Percentiles rank a stretch among this genome's conserved stretches.
Evolutionary conservation across 371 early-diverging fungal species (phyloP).

Genomic region (Thermomucor indicae-seudaticae): DNA sequence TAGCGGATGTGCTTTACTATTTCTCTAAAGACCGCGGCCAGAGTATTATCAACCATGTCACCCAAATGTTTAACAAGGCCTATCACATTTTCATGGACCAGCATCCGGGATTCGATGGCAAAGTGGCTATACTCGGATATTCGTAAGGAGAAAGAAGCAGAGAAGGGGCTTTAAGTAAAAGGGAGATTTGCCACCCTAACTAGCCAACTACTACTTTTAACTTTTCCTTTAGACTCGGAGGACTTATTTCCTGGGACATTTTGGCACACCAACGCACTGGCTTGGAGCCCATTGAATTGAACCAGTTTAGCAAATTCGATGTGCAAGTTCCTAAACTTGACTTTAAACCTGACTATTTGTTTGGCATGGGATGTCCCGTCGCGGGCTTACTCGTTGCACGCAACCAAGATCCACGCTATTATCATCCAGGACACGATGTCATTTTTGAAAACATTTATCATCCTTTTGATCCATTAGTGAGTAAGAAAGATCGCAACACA

Average conservation of each 20-base stretch:
- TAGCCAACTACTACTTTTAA: not conserved
- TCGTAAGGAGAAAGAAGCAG: slow-evolving; percentile 23
- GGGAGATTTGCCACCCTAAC: too few species aligned
- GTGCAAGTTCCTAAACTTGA: slow-evolving; percentile 44
- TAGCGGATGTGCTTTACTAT: slow-evolving; percentile 65
- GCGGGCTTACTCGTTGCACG: slow-evolving; percentile 58
- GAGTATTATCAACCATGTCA: slow-evolving; percentile 52
- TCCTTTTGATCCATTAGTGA: slow-evolving; percentile 59
- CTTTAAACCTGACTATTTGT: slow-evolving; percentile 53
- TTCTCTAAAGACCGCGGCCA: slow-evolving; percentile 49
- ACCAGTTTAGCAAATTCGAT: slow-evolving; percentile 27
- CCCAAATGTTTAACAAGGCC: slow-evolving; percentile 46
- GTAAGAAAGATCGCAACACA: too few species aligned
- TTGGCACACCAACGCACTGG: slow-evolving; percentile 38
- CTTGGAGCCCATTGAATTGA: slow-evolving; percentile 12
- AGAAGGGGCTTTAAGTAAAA: not conserved
- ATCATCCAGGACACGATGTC: slow-evolving; percentile 44
- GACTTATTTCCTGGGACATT: slow-evolving; percentile 63
- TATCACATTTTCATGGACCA: slow-evolving; percentile 46
- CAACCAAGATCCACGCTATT: slow-evolving; percentile 46
- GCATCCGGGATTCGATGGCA: slow-evolving; percentile 56
- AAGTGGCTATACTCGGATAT: slow-evolving; percentile 56
- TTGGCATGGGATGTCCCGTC: slow-evolving; percentile 61
- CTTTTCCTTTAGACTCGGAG: slow-evolving; percentile 38
- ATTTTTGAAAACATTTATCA: slow-evolving; percentile 64